Conservation (phyloP, 768 basidiomycete species). For the Amanita fuliginea region DNA sequence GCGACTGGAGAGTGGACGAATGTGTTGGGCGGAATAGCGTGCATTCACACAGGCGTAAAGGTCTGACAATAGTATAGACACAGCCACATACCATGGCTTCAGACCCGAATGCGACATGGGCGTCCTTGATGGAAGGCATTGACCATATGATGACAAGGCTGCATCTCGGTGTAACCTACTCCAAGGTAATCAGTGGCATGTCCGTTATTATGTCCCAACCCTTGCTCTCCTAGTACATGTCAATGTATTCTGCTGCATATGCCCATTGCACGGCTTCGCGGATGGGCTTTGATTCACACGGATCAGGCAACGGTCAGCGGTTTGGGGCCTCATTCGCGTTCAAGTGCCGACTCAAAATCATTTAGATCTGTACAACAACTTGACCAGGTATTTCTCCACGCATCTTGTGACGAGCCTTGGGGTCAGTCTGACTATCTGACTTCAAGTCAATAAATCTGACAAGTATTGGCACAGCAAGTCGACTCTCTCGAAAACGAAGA, state of each 20-base stretch:
- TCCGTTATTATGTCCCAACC: background rate
- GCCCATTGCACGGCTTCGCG: slow-evolving; percentile 94
- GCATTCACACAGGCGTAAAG: slow-evolving; percentile 79
- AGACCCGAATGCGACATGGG: slow-evolving; percentile 81
- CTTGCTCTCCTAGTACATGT: slow-evolving; percentile 57
- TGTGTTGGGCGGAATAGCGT: slow-evolving; percentile 82
- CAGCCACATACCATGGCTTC: background rate
- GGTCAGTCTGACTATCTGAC: background rate
- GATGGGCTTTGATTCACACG: slow-evolving; percentile 26
- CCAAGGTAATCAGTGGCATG: slow-evolving; percentile 28
- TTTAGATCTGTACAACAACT: slow-evolving; percentile 91
- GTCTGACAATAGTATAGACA: slow-evolving; percentile 20
- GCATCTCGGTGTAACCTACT: slow-evolving; percentile 81
- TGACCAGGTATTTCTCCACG: slow-evolving; percentile 79
- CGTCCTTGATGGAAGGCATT: slow-evolving; percentile 76
- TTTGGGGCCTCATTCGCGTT: slow-evolving; percentile 23
- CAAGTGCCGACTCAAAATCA: slow-evolving; percentile 95
- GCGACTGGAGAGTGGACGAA: slow-evolving; percentile 67
- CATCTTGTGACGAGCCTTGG: slow-evolving; percentile 42
- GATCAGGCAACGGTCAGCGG: slow-evolving; percentile 4
- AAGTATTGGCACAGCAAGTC: slow-evolving; percentile 40
- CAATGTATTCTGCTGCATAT: slow-evolving; percentile 85
- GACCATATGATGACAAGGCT: slow-evolving; percentile 91
- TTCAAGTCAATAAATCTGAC: background rate
- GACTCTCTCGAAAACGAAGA: slow-evolving; percentile 79